Evolutionary conservation across 441 rosid species (phyloP).

Genomic region (Gossypium trilobum): DNA sequence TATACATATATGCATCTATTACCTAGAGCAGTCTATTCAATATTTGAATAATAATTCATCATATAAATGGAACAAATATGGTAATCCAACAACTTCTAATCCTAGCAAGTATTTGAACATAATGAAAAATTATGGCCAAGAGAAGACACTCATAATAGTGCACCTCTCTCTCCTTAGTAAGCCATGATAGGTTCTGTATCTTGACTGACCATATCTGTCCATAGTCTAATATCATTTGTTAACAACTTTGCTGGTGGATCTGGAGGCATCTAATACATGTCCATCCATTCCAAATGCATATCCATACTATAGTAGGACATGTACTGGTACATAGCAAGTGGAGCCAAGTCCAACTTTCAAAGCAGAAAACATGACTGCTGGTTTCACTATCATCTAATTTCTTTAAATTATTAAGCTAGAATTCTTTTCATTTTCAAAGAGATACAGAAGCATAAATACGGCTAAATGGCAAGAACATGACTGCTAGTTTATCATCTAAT

Average conservation of each 20-base stretch:
- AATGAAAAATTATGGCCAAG: background rate
- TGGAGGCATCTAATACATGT: background rate
- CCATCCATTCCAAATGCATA: conserved; percentile 5
- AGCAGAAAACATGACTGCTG: background rate
- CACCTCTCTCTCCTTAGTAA: background rate
- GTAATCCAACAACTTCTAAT: background rate
- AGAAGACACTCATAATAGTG: background rate
- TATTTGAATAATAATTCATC: background rate
- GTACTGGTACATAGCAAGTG: background rate
- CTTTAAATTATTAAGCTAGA: background rate
- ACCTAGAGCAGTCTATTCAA: background rate
- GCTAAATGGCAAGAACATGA: background rate
- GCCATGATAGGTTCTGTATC: background rate
- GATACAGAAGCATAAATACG: background rate
- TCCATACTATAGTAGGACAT: background rate
- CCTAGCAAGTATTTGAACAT: background rate
- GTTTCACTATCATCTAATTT: conserved; percentile 4
- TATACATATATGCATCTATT: too few species aligned
- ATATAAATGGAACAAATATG: background rate
- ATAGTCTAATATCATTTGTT: background rate
- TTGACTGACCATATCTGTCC: conserved; percentile 1
- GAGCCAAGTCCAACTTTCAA: background rate
- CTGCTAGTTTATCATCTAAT: too few species aligned
- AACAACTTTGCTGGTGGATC: background rate
- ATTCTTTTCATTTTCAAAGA: background rate